Base-by-base conservation (phyloP, 306 rosid species). In the Neltuma alba region DNA sequence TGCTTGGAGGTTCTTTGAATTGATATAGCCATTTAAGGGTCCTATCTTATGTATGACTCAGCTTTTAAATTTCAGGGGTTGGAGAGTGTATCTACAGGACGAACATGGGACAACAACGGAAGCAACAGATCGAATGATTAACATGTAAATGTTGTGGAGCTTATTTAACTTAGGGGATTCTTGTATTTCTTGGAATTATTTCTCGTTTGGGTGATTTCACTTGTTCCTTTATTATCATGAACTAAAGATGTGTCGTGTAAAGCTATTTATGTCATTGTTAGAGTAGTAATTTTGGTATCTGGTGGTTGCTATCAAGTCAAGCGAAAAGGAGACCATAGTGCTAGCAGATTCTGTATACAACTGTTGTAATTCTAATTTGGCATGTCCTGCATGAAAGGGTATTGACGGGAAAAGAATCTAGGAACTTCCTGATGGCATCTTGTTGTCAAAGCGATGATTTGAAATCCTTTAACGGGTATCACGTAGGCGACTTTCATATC, bases 41-140 rank as follows among this genome's bases (percentile, higher is more conserved):
- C 78, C 28, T 16, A 34, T 28, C 48, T 28, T 66, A 74, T 70
- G 23, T 66, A 74, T 70, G 23, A 75, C 80, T 82, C 47, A 30
- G 60, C 54, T 81, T 50, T 65, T 65, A 42, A 67, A 54, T 47
- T 74, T 81, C 90, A 94, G 99, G 92, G 99, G 97, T 23, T 95
- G 95, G 99, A 89, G 97, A 87, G 98, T 95, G 30, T 95, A 88
- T 84, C 87, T 92, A 78, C 92, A 82, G 64, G 97, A 95, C 90
- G 97, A 95, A 84, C 93, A 91, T 60, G 98, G 98, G 72, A 95
- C 99, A 18, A 91, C 99, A 21, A 44, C 81, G 10, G 91, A 92
- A 37, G 98, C 94, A 5, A 50, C 76, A 12, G 78, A 88, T 87
- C 87, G 84, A 45, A 94, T 94, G 99, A 68, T 94, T 65, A 71